Evolutionary conservation across 257 asterid species (phyloP), one percentile per base, ranked within the genome.

Genomic region (Fraxinus quadrangulata): DNA sequence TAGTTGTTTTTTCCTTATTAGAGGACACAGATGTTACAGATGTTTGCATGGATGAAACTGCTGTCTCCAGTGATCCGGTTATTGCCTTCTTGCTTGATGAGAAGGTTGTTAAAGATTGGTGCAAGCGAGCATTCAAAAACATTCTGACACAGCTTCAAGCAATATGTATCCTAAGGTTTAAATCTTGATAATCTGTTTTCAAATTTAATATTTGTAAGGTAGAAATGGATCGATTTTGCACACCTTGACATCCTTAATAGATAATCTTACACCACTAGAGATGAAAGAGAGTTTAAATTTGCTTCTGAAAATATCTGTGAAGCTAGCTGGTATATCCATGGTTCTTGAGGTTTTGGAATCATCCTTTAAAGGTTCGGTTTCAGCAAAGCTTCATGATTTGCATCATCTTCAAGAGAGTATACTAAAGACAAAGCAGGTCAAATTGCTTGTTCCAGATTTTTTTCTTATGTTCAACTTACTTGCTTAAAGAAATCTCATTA

Each of bases 41-140:
- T 87, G 99, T 93, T 73, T 96, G 99, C 81, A 96, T 96, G 98
- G 96, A 96, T 84, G 99, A 96, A 86, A 88, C 83, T 85, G 98
- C 98, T 77, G 97, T 96, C 72, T 96, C 98, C 51, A 93, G 97
- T 84, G 99, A 96, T 89, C 97, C 98, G 42, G 88, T 93, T 68
- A 83, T 78, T 49, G 99, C 99, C 61, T 87, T 92, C 90, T 85
- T 96, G 85, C 96, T 96, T 71, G 99, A 96, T 84, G 99, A 90
- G 88, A 94, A 90, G 89, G 99, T 96, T 65, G 92, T 96, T 80
- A 92, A 89, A 84, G 98, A 93, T 85, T 96, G 99, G 99, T 96
- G 99, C 94, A 87, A 88, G 87, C 80, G 85, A 81, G 86, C 89
- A 33, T 96, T 91, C 87, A 82, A 80, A 78, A 90, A 68, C 75